These are phyloP conservation scores for Neoscytalidium dimidiatum DNA, from an alignment of 2,329 filamentous ascomycete species.

Conservation along the genomic window DNA sequence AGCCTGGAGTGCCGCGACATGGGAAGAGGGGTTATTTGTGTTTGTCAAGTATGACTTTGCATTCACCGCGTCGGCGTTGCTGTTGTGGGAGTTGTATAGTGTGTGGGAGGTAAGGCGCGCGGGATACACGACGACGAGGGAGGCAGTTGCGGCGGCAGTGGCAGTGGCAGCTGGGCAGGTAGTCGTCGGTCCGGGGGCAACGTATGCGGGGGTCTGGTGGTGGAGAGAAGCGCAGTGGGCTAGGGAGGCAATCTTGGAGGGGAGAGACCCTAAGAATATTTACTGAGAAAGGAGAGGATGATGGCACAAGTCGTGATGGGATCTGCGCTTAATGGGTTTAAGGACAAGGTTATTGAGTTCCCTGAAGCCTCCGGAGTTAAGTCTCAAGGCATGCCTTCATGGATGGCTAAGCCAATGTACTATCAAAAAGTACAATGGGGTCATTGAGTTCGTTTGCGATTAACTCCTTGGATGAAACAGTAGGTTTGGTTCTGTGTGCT, in stretches of 20 bases:
- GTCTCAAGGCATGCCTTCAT: no score
- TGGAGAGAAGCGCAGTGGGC: conserved; percentile 43
- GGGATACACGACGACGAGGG: neutral
- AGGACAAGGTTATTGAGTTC: no score
- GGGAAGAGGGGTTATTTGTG: neutral
- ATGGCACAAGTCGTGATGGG: no score
- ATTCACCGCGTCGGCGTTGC: neutral
- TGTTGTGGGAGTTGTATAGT: neutral
- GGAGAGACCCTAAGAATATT: neutral
- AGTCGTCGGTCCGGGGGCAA: neutral
- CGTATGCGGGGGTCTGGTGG: conserved; percentile 1
- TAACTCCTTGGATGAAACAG: no score
- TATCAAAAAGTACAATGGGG: no score
- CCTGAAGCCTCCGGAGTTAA: no score
- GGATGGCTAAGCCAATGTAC: no score
- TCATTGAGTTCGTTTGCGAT: no score
- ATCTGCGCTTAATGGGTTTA: no score
- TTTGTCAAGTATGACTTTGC: neutral
- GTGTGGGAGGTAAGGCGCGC: neutral
- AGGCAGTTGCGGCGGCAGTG: neutral
- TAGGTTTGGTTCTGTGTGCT: no score
- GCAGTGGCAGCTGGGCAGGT: neutral
- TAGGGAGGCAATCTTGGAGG: neutral
- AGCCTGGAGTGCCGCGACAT: neutral
- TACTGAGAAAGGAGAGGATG: no score